phyloP scores from a whole-genome alignment of 164 flowering plant genomes.

The Cinnamomum micranthum region DNA sequence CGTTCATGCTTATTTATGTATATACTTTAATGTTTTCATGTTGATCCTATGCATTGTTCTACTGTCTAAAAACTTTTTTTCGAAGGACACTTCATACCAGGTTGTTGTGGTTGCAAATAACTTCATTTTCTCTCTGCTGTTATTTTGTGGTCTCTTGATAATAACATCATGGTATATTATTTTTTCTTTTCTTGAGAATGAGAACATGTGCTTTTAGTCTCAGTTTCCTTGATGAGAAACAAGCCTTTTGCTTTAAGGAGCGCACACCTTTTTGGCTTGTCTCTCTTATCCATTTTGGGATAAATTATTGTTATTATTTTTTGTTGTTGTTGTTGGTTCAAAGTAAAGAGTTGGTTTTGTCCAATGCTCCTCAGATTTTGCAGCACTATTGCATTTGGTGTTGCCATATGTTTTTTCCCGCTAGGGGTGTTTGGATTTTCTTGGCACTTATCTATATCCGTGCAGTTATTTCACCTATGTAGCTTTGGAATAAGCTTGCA shows the following conservation, averaged over 20 bases:
- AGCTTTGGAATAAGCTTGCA: constrained; percentile 58
- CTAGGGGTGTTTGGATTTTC: neutral
- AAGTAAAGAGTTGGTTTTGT: neutral
- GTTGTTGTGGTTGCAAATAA: no score
- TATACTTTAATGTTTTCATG: no score
- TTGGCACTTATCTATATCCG: neutral
- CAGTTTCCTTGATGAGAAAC: neutral
- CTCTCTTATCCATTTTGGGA: neutral
- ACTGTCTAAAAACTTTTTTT: no score
- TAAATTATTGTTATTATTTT: no score
- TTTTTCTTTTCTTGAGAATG: no score
- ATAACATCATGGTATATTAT: no score
- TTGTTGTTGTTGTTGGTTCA: neutral
- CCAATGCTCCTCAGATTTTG: neutral
- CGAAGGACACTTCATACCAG: no score
- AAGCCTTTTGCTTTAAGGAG: neutral
- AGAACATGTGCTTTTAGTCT: neutral
- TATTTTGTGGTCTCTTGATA: no score
- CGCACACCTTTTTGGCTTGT: neutral
- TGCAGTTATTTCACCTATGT: constrained; percentile 84
- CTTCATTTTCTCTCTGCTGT: no score
- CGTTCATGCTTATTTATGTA: no score
- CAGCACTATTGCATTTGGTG: neutral
- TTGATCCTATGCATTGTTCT: no score
- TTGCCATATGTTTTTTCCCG: neutral